Percentiles rank a stretch among this genome's conserved stretches.
These are phyloP conservation scores for Xylaria sp. DNA, from an alignment of 2,329 filamentous ascomycete genomes.

Conservation along the genomic window DNA sequence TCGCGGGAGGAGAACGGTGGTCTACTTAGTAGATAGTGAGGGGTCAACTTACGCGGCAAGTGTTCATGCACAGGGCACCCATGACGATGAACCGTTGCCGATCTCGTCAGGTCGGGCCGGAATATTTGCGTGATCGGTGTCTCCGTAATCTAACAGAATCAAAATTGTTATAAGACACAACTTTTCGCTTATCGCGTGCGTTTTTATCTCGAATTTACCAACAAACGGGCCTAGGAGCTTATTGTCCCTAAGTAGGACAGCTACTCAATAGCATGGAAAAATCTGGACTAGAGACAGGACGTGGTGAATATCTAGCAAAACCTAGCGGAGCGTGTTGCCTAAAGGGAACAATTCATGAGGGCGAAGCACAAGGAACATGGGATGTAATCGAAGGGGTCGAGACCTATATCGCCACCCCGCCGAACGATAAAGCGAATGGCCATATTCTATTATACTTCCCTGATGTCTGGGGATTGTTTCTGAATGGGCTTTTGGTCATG, in stretches of 20 bases:
- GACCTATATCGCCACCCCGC: slow-evolving; percentile 37
- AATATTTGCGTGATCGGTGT: no score
- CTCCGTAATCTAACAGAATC: no score
- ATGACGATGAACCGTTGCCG: no score
- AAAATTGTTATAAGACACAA: no score
- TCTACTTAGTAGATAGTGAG: neutral
- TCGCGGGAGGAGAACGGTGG: neutral
- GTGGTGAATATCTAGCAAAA: slow-evolving; percentile 29
- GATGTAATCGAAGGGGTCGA: slow-evolving; percentile 31
- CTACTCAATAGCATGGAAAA: neutral
- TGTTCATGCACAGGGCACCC: neutral
- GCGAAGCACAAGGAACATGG: slow-evolving; percentile 34
- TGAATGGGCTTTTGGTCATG: slow-evolving; percentile 52
- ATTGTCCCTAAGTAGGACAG: neutral
- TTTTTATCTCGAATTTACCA: no score
- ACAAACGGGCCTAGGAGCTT: no score
- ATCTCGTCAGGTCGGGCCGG: no score
- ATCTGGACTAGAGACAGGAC: neutral
- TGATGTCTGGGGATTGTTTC: slow-evolving; percentile 52
- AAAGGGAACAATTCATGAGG: slow-evolving; percentile 34
- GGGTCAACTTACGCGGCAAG: neutral
- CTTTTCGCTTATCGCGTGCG: no score
- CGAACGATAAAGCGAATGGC: slow-evolving; percentile 34
- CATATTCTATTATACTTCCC: slow-evolving; percentile 53
- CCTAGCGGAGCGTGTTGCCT: slow-evolving; percentile 35